A percentile compares a stretch with the other conserved stretches of the same genome.
phyloP scores from a whole-genome alignment of 208 protist species.

The Acanthamoeba healyi region DNA sequence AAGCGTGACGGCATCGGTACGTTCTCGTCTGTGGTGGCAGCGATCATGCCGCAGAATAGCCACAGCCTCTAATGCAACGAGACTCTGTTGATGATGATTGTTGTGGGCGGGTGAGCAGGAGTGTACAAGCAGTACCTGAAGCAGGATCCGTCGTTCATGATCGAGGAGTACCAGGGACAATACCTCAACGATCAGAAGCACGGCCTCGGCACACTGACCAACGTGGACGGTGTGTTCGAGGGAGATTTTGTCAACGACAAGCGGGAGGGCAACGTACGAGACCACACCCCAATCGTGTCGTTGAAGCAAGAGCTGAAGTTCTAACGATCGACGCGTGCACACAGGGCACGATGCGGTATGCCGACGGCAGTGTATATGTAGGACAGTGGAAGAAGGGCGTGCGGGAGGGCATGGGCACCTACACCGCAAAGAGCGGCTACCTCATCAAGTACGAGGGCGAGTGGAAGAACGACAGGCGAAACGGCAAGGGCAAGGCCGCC shows the following conservation, averaged over 20 bases:
- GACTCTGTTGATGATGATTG: too few relatives aligned
- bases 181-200: slow-evolving; percentile 71
- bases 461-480: slow-evolving; percentile 56
- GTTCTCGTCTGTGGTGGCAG: too few relatives aligned
- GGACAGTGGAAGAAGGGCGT: slow-evolving; percentile 71
- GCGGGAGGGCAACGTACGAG: slow-evolving; percentile 46
- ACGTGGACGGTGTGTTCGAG: slow-evolving; percentile 60
- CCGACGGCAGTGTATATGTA: slow-evolving; percentile 59
- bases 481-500: slow-evolving; percentile 63
- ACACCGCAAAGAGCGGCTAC: slow-evolving; percentile 58
- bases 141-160: slow-evolving; percentile 44
- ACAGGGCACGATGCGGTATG: slow-evolving; percentile 71
- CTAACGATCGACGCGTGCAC: neutral
- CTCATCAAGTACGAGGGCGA: slow-evolving; percentile 74
- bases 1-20: slow-evolving; percentile 66
- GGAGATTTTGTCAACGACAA: slow-evolving; percentile 73
- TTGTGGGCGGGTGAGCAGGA: neutral
- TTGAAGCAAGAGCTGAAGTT: too few relatives aligned
- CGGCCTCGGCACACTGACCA: slow-evolving; percentile 65
- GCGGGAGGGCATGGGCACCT: slow-evolving; percentile 57
- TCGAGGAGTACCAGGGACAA: slow-evolving; percentile 75
- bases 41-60: too few relatives aligned
- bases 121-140: slow-evolving; percentile 75
- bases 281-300: too few relatives aligned
- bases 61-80: too few relatives aligned